Conservation (phyloP, 805 yeast genomes). For the Metschnikowia corniflorae region DNA sequence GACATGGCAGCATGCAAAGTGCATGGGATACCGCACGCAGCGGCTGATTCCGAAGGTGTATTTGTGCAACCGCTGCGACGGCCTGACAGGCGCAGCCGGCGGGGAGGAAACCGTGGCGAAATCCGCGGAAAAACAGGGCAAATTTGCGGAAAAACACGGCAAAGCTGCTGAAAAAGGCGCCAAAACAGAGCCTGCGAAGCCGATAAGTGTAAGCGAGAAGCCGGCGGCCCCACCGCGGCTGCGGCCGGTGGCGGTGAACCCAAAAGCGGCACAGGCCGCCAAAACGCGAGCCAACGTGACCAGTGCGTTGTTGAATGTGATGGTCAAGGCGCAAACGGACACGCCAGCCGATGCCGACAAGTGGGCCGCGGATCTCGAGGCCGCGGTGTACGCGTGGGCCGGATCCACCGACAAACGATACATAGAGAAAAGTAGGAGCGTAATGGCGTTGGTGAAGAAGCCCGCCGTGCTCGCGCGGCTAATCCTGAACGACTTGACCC, state of each 20-base stretch:
- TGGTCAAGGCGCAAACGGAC: slow-evolving; percentile 24
- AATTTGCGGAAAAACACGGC: background rate
- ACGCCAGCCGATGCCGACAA: slow-evolving; percentile 29
- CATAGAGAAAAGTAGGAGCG: slow-evolving; percentile 64
- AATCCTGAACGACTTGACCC: slow-evolving; percentile 48
- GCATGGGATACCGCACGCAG: slow-evolving; percentile 49
- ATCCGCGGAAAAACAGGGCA: background rate
- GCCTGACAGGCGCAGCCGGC: background rate
- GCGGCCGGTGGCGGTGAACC: background rate
- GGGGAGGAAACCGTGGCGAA: background rate
- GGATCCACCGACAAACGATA: slow-evolving; percentile 42
- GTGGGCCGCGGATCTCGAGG: slow-evolving; percentile 53
- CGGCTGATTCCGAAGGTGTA: slow-evolving; percentile 46
- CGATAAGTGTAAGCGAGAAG: background rate
- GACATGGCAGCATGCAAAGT: slow-evolving; percentile 70
- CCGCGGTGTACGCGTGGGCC: slow-evolving; percentile 39
- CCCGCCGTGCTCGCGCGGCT: slow-evolving; percentile 55
- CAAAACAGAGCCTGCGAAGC: background rate
- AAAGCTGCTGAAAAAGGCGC: background rate
- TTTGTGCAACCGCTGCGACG: slow-evolving; percentile 34
- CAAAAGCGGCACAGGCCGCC: slow-evolving; percentile 12
- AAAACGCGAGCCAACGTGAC: slow-evolving; percentile 48
- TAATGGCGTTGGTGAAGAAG: slow-evolving; percentile 63
- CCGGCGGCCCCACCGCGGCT: background rate
- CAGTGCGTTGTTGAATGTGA: slow-evolving; percentile 47